Conservation (phyloP, 345 rosid genomes). For the rapeseed (Brassica napus) region Da-Ae NC_063438.1:27583001-27583500, state of each 20-base stretch:
- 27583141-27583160: constrained; percentile 52
- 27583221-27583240: constrained; percentile 87
- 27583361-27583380: constrained; percentile 95
- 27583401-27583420: constrained; percentile 82
- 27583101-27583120: constrained; percentile 45
- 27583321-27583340: constrained; percentile 60
- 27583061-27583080: constrained; percentile 34
- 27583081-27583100: constrained; percentile 65
- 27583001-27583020: not conserved
- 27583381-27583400: constrained; percentile 81
- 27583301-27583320: constrained; percentile 64
- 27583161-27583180: constrained; percentile 58
- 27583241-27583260: constrained; percentile 99
- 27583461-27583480: constrained; percentile 55
- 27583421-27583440: constrained; percentile 56
- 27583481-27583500: constrained; percentile 49
- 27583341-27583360: constrained; percentile 81
- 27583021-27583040: not conserved
- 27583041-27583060: constrained; percentile 4
- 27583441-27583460: constrained; percentile 66
- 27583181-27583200: constrained; percentile 79
- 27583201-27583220: constrained; percentile 79
- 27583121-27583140: constrained; percentile 68
- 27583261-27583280: constrained; percentile 98
- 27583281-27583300: constrained; percentile 61